phyloP scores from a whole-genome alignment of 345 rosid species.

The Hibiscus tridactylites region DNA sequence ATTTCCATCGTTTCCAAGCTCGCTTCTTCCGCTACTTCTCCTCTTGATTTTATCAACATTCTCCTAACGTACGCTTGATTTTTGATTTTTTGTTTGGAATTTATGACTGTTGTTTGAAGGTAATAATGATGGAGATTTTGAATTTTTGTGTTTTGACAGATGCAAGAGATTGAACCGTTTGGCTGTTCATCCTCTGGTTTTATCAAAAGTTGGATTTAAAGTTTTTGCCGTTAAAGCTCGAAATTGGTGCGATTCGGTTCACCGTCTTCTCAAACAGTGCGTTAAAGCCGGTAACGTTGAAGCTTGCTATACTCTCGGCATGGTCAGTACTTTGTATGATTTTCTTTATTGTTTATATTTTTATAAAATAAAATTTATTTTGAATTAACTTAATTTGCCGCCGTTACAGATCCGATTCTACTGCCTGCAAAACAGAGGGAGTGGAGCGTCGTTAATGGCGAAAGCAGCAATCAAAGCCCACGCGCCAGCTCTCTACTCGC shows the following conservation, averaged over 20 bases:
- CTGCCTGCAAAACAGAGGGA: slow-evolving; percentile 36
- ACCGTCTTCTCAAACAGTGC: slow-evolving; percentile 49
- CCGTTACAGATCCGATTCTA: slow-evolving; percentile 60
- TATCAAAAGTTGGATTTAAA: slow-evolving; percentile 35
- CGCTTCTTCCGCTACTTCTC: slow-evolving; percentile 41
- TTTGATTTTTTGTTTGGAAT: background rate
- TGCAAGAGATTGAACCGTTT: slow-evolving; percentile 41
- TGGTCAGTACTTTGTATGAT: slow-evolving; percentile 29
- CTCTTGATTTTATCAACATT: slow-evolving; percentile 41
- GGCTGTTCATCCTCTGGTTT: slow-evolving; percentile 34
- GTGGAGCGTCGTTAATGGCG: slow-evolving; percentile 55
- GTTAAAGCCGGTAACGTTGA: slow-evolving; percentile 47
- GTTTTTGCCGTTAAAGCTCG: slow-evolving; percentile 35
- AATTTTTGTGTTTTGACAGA: slow-evolving; percentile 17
- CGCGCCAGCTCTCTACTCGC: slow-evolving; percentile 49
- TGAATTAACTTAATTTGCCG: background rate
- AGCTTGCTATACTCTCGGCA: slow-evolving; percentile 54
- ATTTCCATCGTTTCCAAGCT: slow-evolving; percentile 44
- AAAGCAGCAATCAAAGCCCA: slow-evolving; percentile 64
- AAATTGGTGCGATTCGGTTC: slow-evolving; percentile 53
- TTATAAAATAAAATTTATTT: background rate
- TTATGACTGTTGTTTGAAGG: background rate
- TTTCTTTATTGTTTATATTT: too few species aligned
- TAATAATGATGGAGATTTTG: background rate
- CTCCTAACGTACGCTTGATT: slow-evolving; percentile 36